Evolutionary conservation across 768 basidiomycete genomes (phyloP).

Genomic region (Basidioascus undulatus): DNA sequence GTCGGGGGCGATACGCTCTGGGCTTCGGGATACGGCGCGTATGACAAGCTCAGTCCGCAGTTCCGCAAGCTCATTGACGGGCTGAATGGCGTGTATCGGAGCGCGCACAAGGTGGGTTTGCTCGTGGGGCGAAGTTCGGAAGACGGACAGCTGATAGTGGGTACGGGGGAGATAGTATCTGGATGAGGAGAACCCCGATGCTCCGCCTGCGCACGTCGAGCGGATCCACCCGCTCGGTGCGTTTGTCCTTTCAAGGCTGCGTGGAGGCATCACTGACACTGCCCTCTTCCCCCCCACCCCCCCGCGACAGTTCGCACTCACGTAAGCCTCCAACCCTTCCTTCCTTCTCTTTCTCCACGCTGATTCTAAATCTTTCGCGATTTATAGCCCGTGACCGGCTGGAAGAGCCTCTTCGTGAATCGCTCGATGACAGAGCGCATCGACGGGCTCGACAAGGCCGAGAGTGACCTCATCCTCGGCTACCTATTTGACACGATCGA

Average conservation of each 20-base stretch:
- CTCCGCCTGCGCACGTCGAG: not conserved
- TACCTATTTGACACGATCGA: conserved; percentile 10
- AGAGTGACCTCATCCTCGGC: conserved; percentile 9
- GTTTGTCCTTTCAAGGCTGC: not conserved
- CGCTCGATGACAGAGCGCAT: conserved; percentile 13
- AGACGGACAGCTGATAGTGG: no score
- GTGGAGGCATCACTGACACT: not conserved
- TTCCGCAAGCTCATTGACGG: conserved; percentile 15
- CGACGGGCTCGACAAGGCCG: conserved; percentile 10
- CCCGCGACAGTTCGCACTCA: conserved; percentile 1
- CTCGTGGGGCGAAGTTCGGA: no score
- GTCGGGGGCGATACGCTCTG: conserved; percentile 58
- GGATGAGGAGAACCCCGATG: no score
- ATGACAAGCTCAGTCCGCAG: conserved; percentile 20
- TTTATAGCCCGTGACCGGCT: conserved; percentile 14
- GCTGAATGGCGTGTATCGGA: conserved; percentile 14
- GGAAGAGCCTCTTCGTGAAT: conserved; percentile 15
- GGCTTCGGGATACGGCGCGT: conserved; percentile 62
- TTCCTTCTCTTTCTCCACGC: no score
- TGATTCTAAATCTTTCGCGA: no score
- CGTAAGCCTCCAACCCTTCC: conserved; percentile 6
- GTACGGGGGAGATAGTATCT: no score
- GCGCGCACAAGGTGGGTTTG: no score
- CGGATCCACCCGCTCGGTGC: not conserved
- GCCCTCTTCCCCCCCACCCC: no score